Conservation (phyloP, 2,329 filamentous ascomycete genomes). For the Xylaria sp. region DNA sequence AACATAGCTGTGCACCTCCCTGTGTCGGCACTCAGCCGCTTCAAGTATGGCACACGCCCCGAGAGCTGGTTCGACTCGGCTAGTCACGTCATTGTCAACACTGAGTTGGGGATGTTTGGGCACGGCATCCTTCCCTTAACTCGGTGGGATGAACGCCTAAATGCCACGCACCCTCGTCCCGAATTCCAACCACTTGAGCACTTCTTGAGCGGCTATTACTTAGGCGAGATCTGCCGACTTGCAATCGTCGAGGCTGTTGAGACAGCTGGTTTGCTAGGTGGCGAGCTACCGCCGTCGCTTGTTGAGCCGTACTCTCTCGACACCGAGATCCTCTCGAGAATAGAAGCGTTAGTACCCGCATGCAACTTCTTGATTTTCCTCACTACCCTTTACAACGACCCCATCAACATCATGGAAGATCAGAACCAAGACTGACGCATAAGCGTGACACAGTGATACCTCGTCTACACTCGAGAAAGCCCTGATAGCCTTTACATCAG, state of each 20-base stretch:
- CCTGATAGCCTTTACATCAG: constrained; percentile 53
- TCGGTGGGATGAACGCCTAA: constrained; percentile 63
- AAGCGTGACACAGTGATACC: constrained; percentile 48
- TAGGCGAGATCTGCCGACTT: constrained; percentile 68
- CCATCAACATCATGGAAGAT: neutral
- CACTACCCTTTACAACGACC: too few species aligned
- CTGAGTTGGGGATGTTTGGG: constrained; percentile 71
- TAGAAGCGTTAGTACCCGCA: constrained; percentile 57
- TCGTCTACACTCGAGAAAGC: constrained; percentile 51
- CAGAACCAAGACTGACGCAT: constrained; percentile 20
- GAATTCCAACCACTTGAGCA: constrained; percentile 50
- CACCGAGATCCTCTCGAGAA: constrained; percentile 63
- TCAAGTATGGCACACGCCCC: constrained; percentile 63
- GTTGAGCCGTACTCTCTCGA: constrained; percentile 61
- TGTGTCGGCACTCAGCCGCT: constrained; percentile 57
- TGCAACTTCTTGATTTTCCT: neutral
- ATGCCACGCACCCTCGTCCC: constrained; percentile 52
- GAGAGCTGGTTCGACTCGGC: constrained; percentile 62
- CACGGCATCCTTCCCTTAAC: constrained; percentile 63
- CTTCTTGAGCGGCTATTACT: constrained; percentile 68
- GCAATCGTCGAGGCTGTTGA: constrained; percentile 64
- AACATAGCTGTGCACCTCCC: constrained; percentile 71
- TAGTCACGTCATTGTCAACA: constrained; percentile 69
- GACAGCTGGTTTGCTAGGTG: constrained; percentile 59
- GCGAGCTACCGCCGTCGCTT: constrained; percentile 60